These are phyloP conservation scores for Jackrogersella multiformis DNA, from an alignment of 495 filamentous ascomycete species.

Conservation along the genomic window DNA sequence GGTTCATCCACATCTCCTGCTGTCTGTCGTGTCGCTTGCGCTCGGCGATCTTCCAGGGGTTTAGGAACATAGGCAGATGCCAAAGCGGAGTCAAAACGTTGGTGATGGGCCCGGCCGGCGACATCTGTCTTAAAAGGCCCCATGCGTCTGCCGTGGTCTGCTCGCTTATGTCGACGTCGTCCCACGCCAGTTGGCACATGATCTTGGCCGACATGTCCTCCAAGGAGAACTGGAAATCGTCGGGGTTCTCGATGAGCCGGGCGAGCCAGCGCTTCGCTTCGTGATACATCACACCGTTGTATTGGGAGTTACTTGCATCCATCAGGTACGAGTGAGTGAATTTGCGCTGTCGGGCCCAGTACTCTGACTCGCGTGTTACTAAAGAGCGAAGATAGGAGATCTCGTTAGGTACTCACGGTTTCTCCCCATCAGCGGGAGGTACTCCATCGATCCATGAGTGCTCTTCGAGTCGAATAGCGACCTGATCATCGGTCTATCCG, in stretches of 20 bases:
- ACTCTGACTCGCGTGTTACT: slow-evolving; percentile 40
- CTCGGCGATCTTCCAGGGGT: slow-evolving; percentile 55
- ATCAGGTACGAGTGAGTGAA: slow-evolving; percentile 53
- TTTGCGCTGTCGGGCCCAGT: slow-evolving; percentile 52
- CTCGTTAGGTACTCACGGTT: slow-evolving; percentile 46
- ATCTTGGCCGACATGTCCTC: slow-evolving; percentile 55
- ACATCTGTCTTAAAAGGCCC: slow-evolving; percentile 55
- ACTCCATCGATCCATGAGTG: slow-evolving; percentile 51
- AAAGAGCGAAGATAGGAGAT: not conserved
- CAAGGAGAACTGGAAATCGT: slow-evolving; percentile 49
- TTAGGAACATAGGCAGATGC: slow-evolving; percentile 50
- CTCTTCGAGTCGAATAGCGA: slow-evolving; percentile 56
- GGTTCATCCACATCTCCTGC: slow-evolving; percentile 53
- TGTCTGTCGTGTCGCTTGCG: slow-evolving; percentile 53
- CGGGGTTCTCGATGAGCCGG: slow-evolving; percentile 49
- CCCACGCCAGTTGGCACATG: slow-evolving; percentile 56
- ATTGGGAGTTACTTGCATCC: slow-evolving; percentile 50
- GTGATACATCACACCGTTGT: slow-evolving; percentile 52
- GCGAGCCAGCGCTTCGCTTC: slow-evolving; percentile 54
- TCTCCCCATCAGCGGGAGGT: slow-evolving; percentile 54
- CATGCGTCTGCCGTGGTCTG: slow-evolving; percentile 49
- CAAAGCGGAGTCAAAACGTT: slow-evolving; percentile 55
- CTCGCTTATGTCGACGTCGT: slow-evolving; percentile 48
- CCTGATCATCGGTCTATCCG: slow-evolving; percentile 53
- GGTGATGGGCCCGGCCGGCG: slow-evolving; percentile 55